Conservation (phyloP, 495 filamentous ascomycete species). For the Penicillium steckii region DNA sequence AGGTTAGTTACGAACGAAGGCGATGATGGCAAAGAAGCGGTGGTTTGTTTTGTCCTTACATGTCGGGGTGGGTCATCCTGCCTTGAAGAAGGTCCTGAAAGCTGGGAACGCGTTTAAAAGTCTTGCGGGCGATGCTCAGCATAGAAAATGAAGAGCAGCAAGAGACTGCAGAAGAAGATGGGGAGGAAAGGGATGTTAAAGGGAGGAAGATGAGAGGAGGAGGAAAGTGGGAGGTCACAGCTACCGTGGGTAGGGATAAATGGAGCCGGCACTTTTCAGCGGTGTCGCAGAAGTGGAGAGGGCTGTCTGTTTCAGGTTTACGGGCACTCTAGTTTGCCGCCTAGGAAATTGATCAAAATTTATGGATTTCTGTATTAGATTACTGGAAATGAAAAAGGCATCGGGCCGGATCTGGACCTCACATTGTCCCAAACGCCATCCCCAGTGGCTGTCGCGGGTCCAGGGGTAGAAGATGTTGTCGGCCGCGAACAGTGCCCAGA, state of each 20-base stretch:
- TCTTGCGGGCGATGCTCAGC: conserved; percentile 51
- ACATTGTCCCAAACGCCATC: conserved; percentile 8
- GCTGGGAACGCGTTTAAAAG: conserved; percentile 57
- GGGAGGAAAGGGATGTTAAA: conserved; percentile 22
- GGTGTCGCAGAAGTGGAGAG: conserved; percentile 20
- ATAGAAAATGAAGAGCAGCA: conserved; percentile 40
- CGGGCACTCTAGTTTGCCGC: conserved; percentile 14
- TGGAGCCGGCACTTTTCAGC: conserved; percentile 24
- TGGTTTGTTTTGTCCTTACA: conserved; percentile 35
- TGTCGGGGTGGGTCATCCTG: conserved; percentile 57
- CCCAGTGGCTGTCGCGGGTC: conserved; percentile 4
- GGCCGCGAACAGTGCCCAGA: conserved; percentile 2
- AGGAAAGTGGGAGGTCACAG: conserved; percentile 24
- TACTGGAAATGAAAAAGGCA: background rate
- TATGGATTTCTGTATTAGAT: no score
- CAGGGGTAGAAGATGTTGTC: background rate
- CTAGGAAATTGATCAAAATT: background rate
- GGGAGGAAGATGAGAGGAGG: conserved; percentile 17
- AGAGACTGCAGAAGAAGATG: conserved; percentile 33
- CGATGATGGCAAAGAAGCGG: background rate
- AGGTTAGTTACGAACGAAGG: conserved; percentile 19
- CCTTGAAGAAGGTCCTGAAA: conserved; percentile 60
- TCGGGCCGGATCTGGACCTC: conserved; percentile 3
- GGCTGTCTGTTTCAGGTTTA: conserved; percentile 43
- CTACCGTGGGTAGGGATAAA: conserved; percentile 31